A percentile compares a stretch with the other conserved stretches of the same genome.
phyloP scores from a whole-genome alignment of 2,329 filamentous ascomycete genomes.

The Penicillium sp. region DNA sequence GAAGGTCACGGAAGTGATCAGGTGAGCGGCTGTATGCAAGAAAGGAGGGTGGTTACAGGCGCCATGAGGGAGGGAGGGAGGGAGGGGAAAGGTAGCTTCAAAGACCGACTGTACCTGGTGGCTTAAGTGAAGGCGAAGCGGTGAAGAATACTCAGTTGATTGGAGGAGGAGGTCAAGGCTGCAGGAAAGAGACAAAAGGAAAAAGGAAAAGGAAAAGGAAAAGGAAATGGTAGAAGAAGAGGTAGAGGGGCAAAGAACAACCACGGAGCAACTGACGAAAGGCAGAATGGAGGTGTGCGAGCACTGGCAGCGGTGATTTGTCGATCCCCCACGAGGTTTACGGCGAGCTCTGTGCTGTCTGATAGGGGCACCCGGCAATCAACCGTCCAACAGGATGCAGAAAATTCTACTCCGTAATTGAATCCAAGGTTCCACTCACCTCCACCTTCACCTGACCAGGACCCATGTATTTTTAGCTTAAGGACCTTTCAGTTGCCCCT shows the following conservation, averaged over 20 bases:
- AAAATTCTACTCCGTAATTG: too few relatives aligned
- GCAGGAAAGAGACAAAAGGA: not conserved
- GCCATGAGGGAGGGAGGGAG: slow-evolving; percentile 14
- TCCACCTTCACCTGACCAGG: too few relatives aligned
- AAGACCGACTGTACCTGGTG: slow-evolving; percentile 10
- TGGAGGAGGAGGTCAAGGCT: not conserved
- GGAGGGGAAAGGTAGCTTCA: not conserved
- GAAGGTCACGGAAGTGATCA: slow-evolving; percentile 20
- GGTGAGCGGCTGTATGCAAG: slow-evolving; percentile 23
- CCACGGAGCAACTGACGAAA: not conserved
- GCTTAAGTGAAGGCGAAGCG: not conserved
- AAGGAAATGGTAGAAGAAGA: not conserved
- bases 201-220: not conserved
- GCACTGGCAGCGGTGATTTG: slow-evolving; percentile 19
- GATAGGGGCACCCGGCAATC: not conserved
- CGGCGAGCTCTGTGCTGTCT: not conserved
- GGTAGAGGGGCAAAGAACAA: not conserved
- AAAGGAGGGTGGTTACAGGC: slow-evolving; percentile 6
- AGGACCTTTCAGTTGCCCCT: too few relatives aligned
- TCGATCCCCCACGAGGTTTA: slow-evolving; percentile 12
- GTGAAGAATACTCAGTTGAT: not conserved
- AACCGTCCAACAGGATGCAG: too few relatives aligned
- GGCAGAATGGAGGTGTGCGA: slow-evolving; percentile 17
- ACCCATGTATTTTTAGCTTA: too few relatives aligned
- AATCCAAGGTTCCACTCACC: too few relatives aligned